phyloP scores from a whole-genome alignment of 2,329 filamentous ascomycete species.

The Hymenoscyphus occultus region DNA sequence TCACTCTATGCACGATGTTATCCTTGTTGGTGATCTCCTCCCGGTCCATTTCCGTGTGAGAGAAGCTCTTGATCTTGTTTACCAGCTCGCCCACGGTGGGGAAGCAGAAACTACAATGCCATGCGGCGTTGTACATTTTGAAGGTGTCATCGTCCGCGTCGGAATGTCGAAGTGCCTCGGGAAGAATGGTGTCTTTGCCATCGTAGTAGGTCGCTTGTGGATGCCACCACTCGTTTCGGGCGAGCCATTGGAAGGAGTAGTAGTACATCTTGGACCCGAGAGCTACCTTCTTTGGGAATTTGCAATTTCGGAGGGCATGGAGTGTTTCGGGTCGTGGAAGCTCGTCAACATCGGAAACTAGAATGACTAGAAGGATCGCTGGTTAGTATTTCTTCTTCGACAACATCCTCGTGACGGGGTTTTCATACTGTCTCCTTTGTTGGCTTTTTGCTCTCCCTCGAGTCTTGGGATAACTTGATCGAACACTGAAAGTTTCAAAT shows the following conservation, averaged over 20 bases:
- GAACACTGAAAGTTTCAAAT: not conserved
- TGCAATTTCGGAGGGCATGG: not conserved
- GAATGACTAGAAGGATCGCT: not conserved
- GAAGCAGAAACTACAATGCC: slow-evolving; percentile 46
- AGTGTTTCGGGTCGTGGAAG: not conserved
- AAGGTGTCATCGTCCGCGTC: slow-evolving; percentile 35
- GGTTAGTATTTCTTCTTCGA: no score
- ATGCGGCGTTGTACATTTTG: slow-evolving; percentile 51
- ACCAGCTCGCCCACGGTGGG: slow-evolving; percentile 41
- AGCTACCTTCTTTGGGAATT: not conserved
- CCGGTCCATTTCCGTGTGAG: not conserved
- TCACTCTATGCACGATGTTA: not conserved
- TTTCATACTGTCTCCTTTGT: not conserved
- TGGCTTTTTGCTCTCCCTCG: not conserved
- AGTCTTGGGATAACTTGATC: not conserved
- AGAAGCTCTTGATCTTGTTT: slow-evolving; percentile 42
- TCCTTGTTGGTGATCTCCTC: not conserved
- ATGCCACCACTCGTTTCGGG: not conserved
- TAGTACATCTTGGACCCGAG: not conserved
- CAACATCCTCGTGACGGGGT: no score
- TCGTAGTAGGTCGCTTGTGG: not conserved
- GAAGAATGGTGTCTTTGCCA: not conserved
- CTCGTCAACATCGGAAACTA: not conserved
- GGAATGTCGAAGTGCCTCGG: not conserved
- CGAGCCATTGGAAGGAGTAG: not conserved